phyloP scores from a whole-genome alignment of 768 basidiomycete species.

The Suillus subaureus region DNA sequence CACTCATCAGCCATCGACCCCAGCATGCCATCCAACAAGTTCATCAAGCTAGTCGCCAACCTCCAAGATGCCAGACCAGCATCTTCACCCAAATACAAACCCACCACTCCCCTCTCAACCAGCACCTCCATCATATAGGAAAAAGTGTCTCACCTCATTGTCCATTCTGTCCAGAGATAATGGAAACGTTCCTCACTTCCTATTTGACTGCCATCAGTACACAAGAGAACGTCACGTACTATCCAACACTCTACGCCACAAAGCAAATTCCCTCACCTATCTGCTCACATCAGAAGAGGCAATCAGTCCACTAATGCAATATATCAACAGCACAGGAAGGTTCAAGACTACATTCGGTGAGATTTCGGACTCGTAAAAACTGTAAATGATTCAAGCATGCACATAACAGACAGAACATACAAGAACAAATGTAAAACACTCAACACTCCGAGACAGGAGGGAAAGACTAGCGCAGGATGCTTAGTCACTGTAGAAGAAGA shows the following conservation, averaged over 20 bases:
- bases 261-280: conserved; percentile 3
- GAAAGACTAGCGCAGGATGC: too few species aligned
- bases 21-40: neutral
- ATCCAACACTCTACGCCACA: neutral
- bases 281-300: conserved; percentile 5
- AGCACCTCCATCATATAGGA: conserved; percentile 32
- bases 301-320: neutral
- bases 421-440: too few species aligned
- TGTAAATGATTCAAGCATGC: too few species aligned
- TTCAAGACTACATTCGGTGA: conserved; percentile 5
- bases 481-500: too few species aligned
- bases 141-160: conserved; percentile 27
- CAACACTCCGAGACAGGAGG: too few species aligned
- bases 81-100: conserved; percentile 34
- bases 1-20: neutral
- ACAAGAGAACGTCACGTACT: neutral
- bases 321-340: conserved; percentile 7
- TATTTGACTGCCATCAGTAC: conserved; percentile 8
- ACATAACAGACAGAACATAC: too few species aligned
- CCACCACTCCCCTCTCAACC: conserved; percentile 32
- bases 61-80: conserved; percentile 20
- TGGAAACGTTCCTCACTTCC: conserved; percentile 26
- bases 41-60: conserved; percentile 4
- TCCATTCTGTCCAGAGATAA: conserved; percentile 19
- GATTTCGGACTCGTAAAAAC: neutral